phyloP scores from a whole-genome alignment of 2,329 filamentous ascomycete species.

The Aspergillus bombycis region DNA sequence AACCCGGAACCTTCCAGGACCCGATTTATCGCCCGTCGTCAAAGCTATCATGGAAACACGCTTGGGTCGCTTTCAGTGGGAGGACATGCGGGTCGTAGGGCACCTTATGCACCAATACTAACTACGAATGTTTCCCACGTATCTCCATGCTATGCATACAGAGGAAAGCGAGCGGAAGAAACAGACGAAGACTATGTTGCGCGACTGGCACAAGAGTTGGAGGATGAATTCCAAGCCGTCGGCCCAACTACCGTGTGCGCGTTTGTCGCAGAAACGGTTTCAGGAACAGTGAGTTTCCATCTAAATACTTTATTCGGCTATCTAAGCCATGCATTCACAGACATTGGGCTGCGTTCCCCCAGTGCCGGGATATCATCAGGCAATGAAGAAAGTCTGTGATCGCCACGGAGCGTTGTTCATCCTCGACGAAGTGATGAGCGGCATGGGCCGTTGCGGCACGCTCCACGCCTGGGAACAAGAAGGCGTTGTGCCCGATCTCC shows the following conservation, averaged over 20 bases:
- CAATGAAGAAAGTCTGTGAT: conserved; percentile 57
- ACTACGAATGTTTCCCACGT: conserved; percentile 28
- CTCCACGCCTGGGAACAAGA: conserved; percentile 61
- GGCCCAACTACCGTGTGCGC: conserved; percentile 49
- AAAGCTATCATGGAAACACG: conserved; percentile 57
- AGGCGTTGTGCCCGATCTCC: conserved; percentile 57
- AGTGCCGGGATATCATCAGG: conserved; percentile 58
- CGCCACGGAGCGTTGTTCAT: conserved; percentile 58
- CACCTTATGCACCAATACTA: conserved; percentile 38
- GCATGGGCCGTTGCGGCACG: conserved; percentile 58
- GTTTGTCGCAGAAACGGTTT: conserved; percentile 56
- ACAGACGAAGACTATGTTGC: conserved; percentile 45
- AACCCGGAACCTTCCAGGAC: conserved; percentile 39
- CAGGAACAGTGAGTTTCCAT: conserved; percentile 46
- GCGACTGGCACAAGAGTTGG: conserved; percentile 49
- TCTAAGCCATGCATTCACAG: conserved; percentile 9
- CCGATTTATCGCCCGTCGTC: conserved; percentile 49
- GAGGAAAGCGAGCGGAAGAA: conserved; percentile 37
- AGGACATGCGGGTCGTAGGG: conserved; percentile 36
- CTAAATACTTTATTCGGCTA: background rate
- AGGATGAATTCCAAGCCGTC: conserved; percentile 51
- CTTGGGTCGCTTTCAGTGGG: conserved; percentile 51
- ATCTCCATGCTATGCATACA: conserved; percentile 42
- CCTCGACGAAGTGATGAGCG: conserved; percentile 57
- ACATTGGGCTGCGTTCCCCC: conserved; percentile 57